Percentiles rank a stretch among this genome's conserved stretches.
These are phyloP conservation scores for Ceraceosorus bombacis DNA, from an alignment of 1,284 basidiomycete genomes.

Conservation along the genomic window DNA sequence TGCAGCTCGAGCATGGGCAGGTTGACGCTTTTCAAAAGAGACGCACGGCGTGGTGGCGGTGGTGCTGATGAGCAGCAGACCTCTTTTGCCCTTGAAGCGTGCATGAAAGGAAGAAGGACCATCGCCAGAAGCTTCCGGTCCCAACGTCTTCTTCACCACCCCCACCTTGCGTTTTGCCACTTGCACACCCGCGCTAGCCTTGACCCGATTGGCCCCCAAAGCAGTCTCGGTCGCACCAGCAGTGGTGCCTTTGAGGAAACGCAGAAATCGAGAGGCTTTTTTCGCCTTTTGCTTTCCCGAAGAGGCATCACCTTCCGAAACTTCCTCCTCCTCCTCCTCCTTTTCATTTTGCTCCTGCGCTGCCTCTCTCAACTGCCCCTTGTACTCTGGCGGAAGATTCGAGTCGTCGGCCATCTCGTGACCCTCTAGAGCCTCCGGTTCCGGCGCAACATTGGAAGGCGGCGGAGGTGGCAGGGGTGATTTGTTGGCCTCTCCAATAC, in stretches of 20 bases:
- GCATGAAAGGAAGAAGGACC: conserved; percentile 38
- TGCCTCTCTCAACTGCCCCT: conserved; percentile 27
- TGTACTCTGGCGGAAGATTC: conserved; percentile 35
- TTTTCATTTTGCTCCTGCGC: conserved; percentile 24
- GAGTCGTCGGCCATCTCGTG: conserved; percentile 22
- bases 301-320: conserved; percentile 14
- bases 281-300: conserved; percentile 23
- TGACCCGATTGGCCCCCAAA: conserved; percentile 45
- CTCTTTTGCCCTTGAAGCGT: conserved; percentile 39
- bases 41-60: conserved; percentile 45
- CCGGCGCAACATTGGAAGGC: conserved; percentile 27
- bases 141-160: conserved; percentile 28
- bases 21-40: conserved; percentile 26
- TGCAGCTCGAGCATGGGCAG: conserved; percentile 15
- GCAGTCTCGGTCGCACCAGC: conserved; percentile 36
- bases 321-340: conserved; percentile 24
- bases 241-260: conserved; percentile 38
- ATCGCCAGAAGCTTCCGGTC: conserved; percentile 19
- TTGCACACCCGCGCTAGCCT: conserved; percentile 38
- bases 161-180: conserved; percentile 41
- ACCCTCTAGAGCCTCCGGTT: conserved; percentile 20
- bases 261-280: conserved; percentile 29
- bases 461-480: conserved; percentile 54
- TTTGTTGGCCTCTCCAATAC: conserved; percentile 53
- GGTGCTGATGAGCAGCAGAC: conserved; percentile 40